Percentiles rank a stretch among this genome's conserved stretches.
Conservation (phyloP, 495 filamentous ascomycete species). For the Aspergillus carlsbadensis region DNA sequence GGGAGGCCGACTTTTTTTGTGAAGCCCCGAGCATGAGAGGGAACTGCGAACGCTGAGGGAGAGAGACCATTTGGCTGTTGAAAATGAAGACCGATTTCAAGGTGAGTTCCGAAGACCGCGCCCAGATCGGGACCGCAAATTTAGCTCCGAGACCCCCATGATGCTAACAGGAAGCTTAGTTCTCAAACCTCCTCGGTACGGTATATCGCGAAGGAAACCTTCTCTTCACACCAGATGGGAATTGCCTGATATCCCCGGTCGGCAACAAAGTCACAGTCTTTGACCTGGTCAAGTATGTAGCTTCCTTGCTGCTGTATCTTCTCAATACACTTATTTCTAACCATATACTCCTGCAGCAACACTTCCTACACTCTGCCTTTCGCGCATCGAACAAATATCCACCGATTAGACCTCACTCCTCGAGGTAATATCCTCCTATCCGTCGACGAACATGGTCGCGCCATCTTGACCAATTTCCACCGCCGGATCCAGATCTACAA, state of each 20-base stretch:
- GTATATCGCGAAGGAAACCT: conserved; percentile 97
- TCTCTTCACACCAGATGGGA: conserved; percentile 94
- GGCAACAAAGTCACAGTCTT: conserved; percentile 95
- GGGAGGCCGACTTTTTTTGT: conserved; percentile 24
- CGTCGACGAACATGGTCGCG: conserved; percentile 90
- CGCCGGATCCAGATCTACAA: conserved; percentile 85
- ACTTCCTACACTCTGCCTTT: conserved; percentile 95
- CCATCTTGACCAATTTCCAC: conserved; percentile 85
- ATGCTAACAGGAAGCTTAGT: conserved; percentile 49
- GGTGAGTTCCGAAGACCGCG: conserved; percentile 44
- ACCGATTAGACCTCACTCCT: conserved; percentile 81
- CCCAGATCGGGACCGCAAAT: not conserved
- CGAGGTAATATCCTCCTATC: conserved; percentile 87
- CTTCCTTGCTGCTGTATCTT: too few species aligned
- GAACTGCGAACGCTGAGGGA: not conserved
- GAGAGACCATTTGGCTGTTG: conserved; percentile 24
- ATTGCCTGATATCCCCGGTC: conserved; percentile 92
- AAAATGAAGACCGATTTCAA: conserved; percentile 97
- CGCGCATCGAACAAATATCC: conserved; percentile 89
- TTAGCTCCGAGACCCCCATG: not conserved
- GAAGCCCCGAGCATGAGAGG: not conserved
- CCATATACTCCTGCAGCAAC: conserved; percentile 56
- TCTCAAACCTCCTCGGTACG: conserved; percentile 93
- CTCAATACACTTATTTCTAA: conserved; percentile 8
- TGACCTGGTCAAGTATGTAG: conserved; percentile 84